Evolutionary conservation across 352 stramenopile genomes (phyloP).

Genomic region (Globisporangium perplexum): DNA sequence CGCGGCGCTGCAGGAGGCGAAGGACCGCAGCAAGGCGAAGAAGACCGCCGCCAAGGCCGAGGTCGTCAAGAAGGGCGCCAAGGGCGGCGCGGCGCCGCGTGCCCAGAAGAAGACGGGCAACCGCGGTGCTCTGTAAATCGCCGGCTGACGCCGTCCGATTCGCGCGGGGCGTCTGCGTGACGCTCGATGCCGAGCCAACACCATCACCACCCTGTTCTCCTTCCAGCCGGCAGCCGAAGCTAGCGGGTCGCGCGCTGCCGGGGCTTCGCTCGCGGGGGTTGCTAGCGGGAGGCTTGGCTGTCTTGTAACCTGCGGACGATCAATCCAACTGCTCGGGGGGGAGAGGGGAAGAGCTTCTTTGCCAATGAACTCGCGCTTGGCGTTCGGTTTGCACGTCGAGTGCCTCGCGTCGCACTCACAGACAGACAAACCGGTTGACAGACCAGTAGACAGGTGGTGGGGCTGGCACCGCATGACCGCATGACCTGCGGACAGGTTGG

Average conservation of each 20-base stretch:
- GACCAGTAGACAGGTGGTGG: too few relatives aligned
- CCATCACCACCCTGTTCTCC: slow-evolving; percentile 4
- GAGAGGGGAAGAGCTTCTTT: slow-evolving; percentile 18
- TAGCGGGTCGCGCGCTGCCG: slow-evolving; percentile 6
- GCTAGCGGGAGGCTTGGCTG: slow-evolving; percentile 6
- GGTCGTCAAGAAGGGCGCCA: slow-evolving; percentile 48
- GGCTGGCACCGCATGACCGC: too few relatives aligned
- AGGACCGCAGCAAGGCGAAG: slow-evolving; percentile 88
- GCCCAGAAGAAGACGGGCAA: slow-evolving; percentile 88
- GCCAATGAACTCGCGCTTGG: slow-evolving; percentile 12
- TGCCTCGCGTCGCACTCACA: background rate
- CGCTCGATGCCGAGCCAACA: background rate
- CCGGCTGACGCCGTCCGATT: background rate
- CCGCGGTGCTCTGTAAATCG: slow-evolving; percentile 81
- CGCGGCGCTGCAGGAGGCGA: slow-evolving; percentile 86
- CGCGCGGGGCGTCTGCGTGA: background rate
- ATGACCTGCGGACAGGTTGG: too few relatives aligned
- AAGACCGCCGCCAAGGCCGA: slow-evolving; percentile 59
- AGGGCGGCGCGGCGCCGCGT: slow-evolving; percentile 58
- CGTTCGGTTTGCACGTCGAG: background rate
- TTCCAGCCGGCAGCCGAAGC: slow-evolving; percentile 2
- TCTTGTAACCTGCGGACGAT: slow-evolving; percentile 11
- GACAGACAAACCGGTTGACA: background rate
- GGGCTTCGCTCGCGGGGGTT: slow-evolving; percentile 4
- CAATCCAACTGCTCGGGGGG: slow-evolving; percentile 17